Base-by-base conservation (phyloP, 2,329 filamentous ascomycete species). In the Ophiosphaerella narmari region DNA sequence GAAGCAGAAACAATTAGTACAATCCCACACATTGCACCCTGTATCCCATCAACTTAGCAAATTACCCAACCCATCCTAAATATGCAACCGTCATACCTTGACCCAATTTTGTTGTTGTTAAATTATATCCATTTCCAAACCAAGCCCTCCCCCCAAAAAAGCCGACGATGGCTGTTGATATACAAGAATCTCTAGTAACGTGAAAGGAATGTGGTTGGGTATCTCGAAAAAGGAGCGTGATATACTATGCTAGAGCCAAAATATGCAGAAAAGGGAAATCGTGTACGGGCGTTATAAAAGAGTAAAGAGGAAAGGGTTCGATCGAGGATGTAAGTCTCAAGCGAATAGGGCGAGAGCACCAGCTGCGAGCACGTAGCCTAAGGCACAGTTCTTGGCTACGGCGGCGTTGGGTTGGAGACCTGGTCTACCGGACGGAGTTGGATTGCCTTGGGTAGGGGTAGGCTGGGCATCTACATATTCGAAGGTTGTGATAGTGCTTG, bases 401-500 rank as follows among this genome's bases (percentile, higher is more conserved):
- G 72, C 74, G 11, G 69, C 65, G 37, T 68, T 67, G 6, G 66
- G 72, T 59, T 78, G 76, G 42, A 78, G 61, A 4, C 68, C 64
- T 0, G 76, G 75, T 32, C 56, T 59, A 8, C 59, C 65, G 0
- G 60, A 59, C 5, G 43, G 46, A 46, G n/a, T 18, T 37, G 47
- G n/a, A 35, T 52, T 43, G 9, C 33, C 39, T 12, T 16, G 46
- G 0, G 53, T 55, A 0, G 38, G 48, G 1, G 66, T 70, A 1
- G 57, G 58, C 6, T 65, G 63, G 12, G 62, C 73, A 12, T 69
- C 75, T 4, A 78, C 76, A 39, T 72, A 72, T 0, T 73, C 74
- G 52, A 74, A 77, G 41, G 72, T 76, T 14, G 78, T 80, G 43
- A 78, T 67, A 1, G 76, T 78, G 32, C 62, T 69, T 3, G 60